Base-by-base conservation (phyloP, 257 asterid species). In the Ajuga chamaepitys region DNA sequence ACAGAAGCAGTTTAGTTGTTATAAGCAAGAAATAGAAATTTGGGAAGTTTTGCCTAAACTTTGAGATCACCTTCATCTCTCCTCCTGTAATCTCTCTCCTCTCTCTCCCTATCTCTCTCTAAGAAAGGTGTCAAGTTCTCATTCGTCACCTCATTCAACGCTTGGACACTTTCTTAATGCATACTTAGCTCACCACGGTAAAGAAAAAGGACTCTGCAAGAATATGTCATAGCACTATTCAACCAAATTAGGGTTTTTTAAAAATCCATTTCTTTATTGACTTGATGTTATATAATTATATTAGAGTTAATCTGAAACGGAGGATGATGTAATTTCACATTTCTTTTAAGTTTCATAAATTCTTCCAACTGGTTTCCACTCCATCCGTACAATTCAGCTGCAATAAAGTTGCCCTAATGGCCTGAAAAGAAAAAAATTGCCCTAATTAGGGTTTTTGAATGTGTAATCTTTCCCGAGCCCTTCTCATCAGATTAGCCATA, bases 81-180 rank as follows among this genome's bases (percentile, higher is more conserved):
- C 72, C 78, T 64, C 65, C 74, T 80, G 70, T 76, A 62, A 68
- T 9, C 68, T 66, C 65, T 61, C 70, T 70, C 58, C 56, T 62
- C 52, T 41, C 46, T 72, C 51, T 67, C 72, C 64, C 66, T 32
- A 45, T 51, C 69, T 65, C 75, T 53, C 67, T 70, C 32, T 62
- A 64, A 20, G 64, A 38, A 35, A 72, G 73, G 78, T 89, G 89
- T 80, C 89, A 34, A 81, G 58, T 67, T 81, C 64, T 72, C 70
- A 86, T 85, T 81, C 47, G 87, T 61, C 75, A 69, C 58, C 64
- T 26, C 47, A n/a, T 56, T 55, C 42, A 18, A 57, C 56, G 42
- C 45, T 38, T 37, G 58, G 55, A 70, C 58, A 30, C 34, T 63
- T 74, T 74, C 77, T 80, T 72, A 73, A 73, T 67, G 30, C 58